These are phyloP conservation scores for Spathaspora arborariae DNA, from an alignment of 805 yeast genomes.

Conservation along the genomic window DNA sequence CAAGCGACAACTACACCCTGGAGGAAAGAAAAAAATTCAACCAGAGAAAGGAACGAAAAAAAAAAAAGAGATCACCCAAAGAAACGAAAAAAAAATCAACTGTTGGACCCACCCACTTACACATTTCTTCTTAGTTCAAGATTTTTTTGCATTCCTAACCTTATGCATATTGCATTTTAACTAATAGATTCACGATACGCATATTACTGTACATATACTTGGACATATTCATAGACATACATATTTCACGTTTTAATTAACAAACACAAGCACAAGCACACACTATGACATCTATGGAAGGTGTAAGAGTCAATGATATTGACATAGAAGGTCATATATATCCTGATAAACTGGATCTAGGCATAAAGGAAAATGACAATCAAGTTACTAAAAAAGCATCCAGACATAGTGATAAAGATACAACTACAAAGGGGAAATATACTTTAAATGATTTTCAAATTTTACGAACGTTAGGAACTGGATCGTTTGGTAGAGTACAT, in stretches of 20 bases:
- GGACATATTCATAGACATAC: background rate
- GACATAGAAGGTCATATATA: constrained; percentile 26
- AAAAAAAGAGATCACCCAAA: background rate
- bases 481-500: constrained; percentile 60
- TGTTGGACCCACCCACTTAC: background rate
- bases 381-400: constrained; percentile 6
- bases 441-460: constrained; percentile 54
- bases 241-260: background rate
- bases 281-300: constrained; percentile 22
- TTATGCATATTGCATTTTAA: background rate
- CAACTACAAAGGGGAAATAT: constrained; percentile 55
- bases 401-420: constrained; percentile 19
- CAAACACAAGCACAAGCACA: background rate
- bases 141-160: background rate
- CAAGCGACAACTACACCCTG: background rate
- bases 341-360: constrained; percentile 15
- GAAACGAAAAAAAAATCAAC: background rate
- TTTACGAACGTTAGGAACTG: constrained; percentile 56
- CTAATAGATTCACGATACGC: background rate
- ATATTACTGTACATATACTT: background rate
- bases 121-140: background rate
- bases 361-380: constrained; percentile 3
- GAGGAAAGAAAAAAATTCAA: background rate
- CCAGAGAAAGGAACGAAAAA: background rate
- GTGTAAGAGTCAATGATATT: constrained; percentile 24